Conservation (phyloP, 441 rosid genomes). For the Corymbia calophylla region DNA sequence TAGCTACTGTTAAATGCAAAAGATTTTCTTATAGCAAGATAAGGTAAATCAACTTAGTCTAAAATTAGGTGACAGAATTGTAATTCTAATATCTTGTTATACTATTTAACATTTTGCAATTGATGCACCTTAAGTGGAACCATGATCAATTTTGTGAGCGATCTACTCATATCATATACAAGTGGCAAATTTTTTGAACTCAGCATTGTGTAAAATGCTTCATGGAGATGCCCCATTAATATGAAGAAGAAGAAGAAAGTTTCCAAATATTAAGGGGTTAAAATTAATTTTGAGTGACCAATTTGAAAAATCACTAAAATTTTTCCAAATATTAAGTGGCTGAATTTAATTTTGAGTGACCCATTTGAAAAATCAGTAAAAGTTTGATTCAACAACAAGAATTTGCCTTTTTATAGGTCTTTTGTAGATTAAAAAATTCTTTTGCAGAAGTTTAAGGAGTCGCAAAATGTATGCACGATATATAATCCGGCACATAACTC, state of each 20-base stretch:
- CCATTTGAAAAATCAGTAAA: not conserved
- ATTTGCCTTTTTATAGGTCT: not conserved
- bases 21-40: not conserved
- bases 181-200: accelerated
- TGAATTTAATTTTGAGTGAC: not conserved
- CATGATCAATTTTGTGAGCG: not conserved
- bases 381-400: not conserved
- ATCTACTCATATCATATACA: not conserved
- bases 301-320: too few species aligned
- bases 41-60: not conserved
- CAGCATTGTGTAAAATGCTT: accelerated
- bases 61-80: not conserved
- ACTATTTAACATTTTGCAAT: not conserved
- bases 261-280: too few species aligned
- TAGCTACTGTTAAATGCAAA: not conserved
- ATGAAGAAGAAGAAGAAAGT: too few species aligned
- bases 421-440: not conserved
- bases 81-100: too few species aligned
- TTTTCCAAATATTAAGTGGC: not conserved
- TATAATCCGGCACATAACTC: not conserved
- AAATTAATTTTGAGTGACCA: too few species aligned
- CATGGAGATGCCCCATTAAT: accelerated
- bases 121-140: not conserved
- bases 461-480: not conserved
- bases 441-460: not conserved